Conservation (phyloP, 768 basidiomycete species). For the Trametes cinnabarina region DNA sequence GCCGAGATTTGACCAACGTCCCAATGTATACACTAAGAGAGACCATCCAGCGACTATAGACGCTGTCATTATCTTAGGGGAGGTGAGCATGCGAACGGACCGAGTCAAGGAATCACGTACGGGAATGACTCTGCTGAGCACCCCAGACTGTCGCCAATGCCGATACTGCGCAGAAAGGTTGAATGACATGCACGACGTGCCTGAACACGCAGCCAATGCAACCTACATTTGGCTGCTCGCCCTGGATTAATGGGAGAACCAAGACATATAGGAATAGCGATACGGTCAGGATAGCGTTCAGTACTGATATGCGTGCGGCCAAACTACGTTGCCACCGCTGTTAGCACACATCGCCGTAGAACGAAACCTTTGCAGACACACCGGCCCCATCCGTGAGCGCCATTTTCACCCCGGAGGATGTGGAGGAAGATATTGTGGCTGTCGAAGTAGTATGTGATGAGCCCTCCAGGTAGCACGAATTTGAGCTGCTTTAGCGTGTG, state of each 20-base stretch:
- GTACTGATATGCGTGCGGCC: no score
- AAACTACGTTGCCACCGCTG: neutral
- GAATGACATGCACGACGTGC: neutral
- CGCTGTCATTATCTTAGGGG: no score
- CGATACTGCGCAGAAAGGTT: conserved; percentile 53
- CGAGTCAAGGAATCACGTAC: conserved; percentile 26
- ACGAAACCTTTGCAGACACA: conserved; percentile 31
- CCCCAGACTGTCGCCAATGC: conserved; percentile 69
- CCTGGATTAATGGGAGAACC: conserved; percentile 61
- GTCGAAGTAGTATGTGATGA: conserved; percentile 59
- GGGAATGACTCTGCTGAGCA: conserved; percentile 67
- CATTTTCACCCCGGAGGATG: conserved; percentile 36
- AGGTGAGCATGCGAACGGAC: neutral
- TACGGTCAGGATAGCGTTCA: conserved; percentile 27
- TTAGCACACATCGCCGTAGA: neutral
- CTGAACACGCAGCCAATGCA: neutral
- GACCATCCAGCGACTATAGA: no score
- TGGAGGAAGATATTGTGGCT: conserved; percentile 51
- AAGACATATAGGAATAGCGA: conserved; percentile 70
- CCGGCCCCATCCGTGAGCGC: conserved; percentile 52
- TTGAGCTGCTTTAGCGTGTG: conserved; percentile 71
- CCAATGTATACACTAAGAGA: conserved; percentile 21
- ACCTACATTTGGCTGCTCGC: conserved; percentile 68
- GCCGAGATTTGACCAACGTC: conserved; percentile 66
- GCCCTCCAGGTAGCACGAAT: conserved; percentile 69